Evolutionary conservation across 2,329 filamentous ascomycete genomes (phyloP), one percentile per base, ranked within the genome.

Genomic region (Pestalotiopsis fici): DNA sequence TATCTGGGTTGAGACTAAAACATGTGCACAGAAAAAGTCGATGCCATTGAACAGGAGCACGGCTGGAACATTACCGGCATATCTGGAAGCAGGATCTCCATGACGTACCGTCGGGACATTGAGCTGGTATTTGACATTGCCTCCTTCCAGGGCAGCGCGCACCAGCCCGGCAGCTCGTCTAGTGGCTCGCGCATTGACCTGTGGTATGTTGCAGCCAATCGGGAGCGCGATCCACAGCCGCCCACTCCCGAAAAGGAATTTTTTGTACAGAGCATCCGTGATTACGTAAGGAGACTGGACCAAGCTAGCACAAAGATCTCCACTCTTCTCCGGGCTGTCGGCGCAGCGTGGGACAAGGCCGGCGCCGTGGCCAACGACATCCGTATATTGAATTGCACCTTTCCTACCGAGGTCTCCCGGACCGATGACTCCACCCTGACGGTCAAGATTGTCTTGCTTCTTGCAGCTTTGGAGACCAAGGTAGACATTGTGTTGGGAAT

Each of bases 61-160:
- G 91, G 91, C 65, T 96, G 93, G 93, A 85, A 87, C 31, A 90
- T 95, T 69, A 89, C 86, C 2, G 88, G 91, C 21, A 86, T 91
- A 25, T 82, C 86, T 1, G 87, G 85, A 21, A 87, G 86, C 1
- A 87, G 82, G 2, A 79, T 94, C n/a, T 93, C 91, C 0, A 90
- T 95, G 88, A 88, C 88, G 3, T 94, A 94, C 79, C 84, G 83
- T 71, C 88, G 87, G 47, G 90, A 93, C 71, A 87, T 95, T 50
- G 89, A 94, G 75, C 85, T 95, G 11, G 89, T 90, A 66, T 91
- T 95, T 74, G 89, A 94, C 72, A 85, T 89, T 2, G 78, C 85
- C 0, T 83, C 90, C 0, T 93, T 94, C 78, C 80, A 84, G 57
- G 74, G 77, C 11, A 74, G 77, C 27, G 77, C 78, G 61, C 72